Conservation (phyloP, 106 monocot species). For the Phalaenopsis aphrodite region DNA sequence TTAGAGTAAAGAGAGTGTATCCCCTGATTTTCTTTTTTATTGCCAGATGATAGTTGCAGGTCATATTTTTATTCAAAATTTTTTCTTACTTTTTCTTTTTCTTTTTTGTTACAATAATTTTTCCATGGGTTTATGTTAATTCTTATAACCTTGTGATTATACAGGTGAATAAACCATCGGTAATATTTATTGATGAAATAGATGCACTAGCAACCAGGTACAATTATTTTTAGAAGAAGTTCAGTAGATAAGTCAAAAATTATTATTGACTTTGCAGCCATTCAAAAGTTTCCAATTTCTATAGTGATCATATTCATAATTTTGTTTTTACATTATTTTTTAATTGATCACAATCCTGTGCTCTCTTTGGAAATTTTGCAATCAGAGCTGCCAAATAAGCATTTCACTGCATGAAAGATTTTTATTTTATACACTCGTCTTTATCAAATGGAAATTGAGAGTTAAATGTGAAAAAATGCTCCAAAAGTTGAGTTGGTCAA, state of each 20-base stretch:
- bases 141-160: slow-evolving; percentile 8
- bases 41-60: neutral
- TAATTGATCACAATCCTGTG: neutral
- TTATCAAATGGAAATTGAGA: neutral
- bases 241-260: neutral
- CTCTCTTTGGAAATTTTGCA: neutral
- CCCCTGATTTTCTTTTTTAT: neutral
- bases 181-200: slow-evolving; percentile 89
- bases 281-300: neutral
- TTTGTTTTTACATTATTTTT: neutral
- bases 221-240: neutral
- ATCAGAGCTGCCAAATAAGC: neutral
- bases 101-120: neutral
- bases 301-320: neutral
- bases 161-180: slow-evolving; percentile 89
- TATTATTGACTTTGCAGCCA: neutral
- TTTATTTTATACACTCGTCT: neutral
- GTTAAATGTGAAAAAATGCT: neutral
- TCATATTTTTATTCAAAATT: neutral
- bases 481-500: neutral
- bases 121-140: neutral
- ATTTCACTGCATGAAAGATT: neutral
- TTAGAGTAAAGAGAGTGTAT: neutral
- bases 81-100: neutral
- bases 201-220: slow-evolving; percentile 94